Conservation (phyloP, 345 rosid genomes). For the Eucalyptus erythrocorys region DNA sequence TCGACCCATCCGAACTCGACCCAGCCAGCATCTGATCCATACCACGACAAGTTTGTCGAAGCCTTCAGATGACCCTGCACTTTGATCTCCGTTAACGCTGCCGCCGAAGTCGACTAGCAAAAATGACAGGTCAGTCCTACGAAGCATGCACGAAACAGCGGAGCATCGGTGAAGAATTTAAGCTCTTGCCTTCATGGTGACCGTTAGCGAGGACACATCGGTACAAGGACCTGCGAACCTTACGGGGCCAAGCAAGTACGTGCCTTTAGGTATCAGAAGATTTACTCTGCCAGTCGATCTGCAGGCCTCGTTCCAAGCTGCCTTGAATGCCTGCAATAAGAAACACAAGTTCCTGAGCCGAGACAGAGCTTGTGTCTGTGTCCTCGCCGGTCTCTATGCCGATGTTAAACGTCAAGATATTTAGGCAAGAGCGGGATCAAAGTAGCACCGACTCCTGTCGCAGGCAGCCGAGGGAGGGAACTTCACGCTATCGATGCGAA, state of each 20-base stretch:
- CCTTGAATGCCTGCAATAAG: slow-evolving; percentile 7
- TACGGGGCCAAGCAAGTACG: slow-evolving; percentile 16
- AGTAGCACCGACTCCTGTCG: neutral
- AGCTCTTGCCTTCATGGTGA: slow-evolving; percentile 1
- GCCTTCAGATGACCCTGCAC: slow-evolving; percentile 27
- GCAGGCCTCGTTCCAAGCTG: slow-evolving; percentile 20
- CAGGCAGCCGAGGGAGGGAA: neutral
- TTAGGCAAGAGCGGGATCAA: neutral
- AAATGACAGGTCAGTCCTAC: neutral
- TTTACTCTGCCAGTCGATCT: slow-evolving; percentile 3
- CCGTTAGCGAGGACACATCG: slow-evolving; percentile 5
- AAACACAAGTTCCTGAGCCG: neutral
- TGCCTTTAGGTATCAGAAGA: slow-evolving; percentile 15
- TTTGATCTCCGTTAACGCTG: neutral
- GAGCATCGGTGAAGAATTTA: neutral
- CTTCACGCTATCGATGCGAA: neutral
- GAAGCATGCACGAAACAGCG: neutral
- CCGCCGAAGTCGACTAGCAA: fast-evolving
- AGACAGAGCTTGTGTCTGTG: neutral
- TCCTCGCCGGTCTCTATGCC: neutral
- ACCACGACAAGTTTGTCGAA: slow-evolving; percentile 7
- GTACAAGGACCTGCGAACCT: slow-evolving; percentile 16
- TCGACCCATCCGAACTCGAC: slow-evolving; percentile 13
- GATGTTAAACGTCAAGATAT: neutral
- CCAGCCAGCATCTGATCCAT: slow-evolving; percentile 16